Base-by-base conservation (phyloP, 179 eudicot genomes). In the Gypsophila paniculata region DNA sequence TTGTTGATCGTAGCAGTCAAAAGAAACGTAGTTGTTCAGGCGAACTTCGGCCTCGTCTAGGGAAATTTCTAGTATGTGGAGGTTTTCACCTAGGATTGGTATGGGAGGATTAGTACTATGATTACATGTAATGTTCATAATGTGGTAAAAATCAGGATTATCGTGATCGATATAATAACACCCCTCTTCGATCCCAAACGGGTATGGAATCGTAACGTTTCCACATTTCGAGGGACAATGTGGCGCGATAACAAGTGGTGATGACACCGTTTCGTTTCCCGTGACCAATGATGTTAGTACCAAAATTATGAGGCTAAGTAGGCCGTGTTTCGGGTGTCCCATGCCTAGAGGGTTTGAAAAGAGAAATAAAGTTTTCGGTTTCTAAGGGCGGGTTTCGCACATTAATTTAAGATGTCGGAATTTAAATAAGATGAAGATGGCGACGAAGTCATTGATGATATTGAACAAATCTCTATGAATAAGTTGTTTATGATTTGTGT, bases 161-260 rank as follows among this genome's bases (percentile, higher is more conserved):
- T 48, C 6, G 0, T 14, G 25, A n/a, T 67, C 59, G 8, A 8
- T 2, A 9, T 21, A 71, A 48, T 63, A 64, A 46, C 75, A 79
- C 0, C 71, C 72, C 4, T 79, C 71, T 8, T 34, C 63, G 23
- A 79, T 79, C 0, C 82, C 82, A 59, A 79, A 79, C 8, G 82
- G 82, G 46, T 61, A 79, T 0, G 79, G 79, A 63, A 79, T 75
- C 34, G 44, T 3, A 9, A 69, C 15, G 7, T 61, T 53, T 26
- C 78, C 78, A 18, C 79, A 76, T 48, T 46, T 71, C 6, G 59
- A 48, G 13, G 39, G 42, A 21, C 79, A 76, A 23, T 53, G 17
- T 39, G 65, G 42, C 15, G 39, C 58, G 42, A 67, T 51, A 49
- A 67, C 71, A 29, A 29, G 34, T 17, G 49, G 7, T 8, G 70